These are phyloP conservation scores for Clonostachys solani DNA, from an alignment of 2,329 filamentous ascomycete genomes.

Conservation along the genomic window DNA sequence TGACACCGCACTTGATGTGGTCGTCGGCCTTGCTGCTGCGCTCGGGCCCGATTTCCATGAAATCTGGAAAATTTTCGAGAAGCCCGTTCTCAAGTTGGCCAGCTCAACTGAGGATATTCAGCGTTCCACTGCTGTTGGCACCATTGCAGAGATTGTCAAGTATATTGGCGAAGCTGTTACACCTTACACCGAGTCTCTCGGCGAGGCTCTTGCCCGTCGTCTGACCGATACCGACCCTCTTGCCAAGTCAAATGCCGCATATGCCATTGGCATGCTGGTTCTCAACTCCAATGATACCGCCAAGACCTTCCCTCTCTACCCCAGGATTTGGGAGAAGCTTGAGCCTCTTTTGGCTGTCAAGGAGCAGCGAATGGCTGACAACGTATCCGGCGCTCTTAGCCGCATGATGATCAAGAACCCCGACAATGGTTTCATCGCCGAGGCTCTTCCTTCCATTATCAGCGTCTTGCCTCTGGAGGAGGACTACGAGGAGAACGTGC, in stretches of 20 bases:
- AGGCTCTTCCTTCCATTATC: slow-evolving; percentile 79
- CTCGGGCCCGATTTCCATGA: slow-evolving; percentile 79
- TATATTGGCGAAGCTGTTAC: slow-evolving; percentile 81
- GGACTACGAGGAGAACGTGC: slow-evolving; percentile 95
- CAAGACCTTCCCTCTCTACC: slow-evolving; percentile 71
- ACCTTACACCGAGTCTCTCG: slow-evolving; percentile 70
- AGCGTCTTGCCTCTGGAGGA: slow-evolving; percentile 81
- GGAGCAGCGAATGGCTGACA: slow-evolving; percentile 82
- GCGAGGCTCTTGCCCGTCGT: slow-evolving; percentile 80
- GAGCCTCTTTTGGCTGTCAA: slow-evolving; percentile 77
- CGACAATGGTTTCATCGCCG: slow-evolving; percentile 72
- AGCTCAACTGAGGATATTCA: slow-evolving; percentile 83
- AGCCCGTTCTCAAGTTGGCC: slow-evolving; percentile 83
- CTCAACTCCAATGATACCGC: slow-evolving; percentile 70
- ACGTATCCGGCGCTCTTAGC: slow-evolving; percentile 85
- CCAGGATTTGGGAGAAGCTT: slow-evolving; percentile 75
- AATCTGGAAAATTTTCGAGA: slow-evolving; percentile 95
- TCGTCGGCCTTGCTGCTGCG: slow-evolving; percentile 78
- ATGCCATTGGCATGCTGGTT: slow-evolving; percentile 81
- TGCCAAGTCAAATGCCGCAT: slow-evolving; percentile 93
- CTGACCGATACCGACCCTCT: slow-evolving; percentile 86
- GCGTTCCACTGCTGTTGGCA: slow-evolving; percentile 84
- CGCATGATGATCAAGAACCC: slow-evolving; percentile 90
- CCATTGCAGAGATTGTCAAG: slow-evolving; percentile 85
- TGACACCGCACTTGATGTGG: slow-evolving; percentile 88